Evolutionary conservation across 257 asterid species (phyloP).

Genomic region (Solanum stenotomum): DNA sequence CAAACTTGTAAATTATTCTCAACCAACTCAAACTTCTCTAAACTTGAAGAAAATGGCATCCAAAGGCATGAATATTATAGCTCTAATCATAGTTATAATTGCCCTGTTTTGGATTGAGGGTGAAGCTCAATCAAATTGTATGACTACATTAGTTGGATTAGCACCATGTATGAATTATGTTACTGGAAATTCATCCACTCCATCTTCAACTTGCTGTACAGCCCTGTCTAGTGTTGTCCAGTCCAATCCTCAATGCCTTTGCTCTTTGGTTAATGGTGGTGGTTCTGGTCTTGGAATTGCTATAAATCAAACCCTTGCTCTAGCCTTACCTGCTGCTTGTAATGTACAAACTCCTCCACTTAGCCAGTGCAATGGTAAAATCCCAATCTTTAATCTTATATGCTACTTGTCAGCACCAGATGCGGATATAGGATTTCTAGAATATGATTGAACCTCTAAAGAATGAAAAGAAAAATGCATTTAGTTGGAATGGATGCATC

Average conservation of each 20-base stretch:
- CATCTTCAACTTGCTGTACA: slow-evolving; percentile 40
- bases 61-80: background rate
- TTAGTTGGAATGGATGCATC: too few relatives aligned
- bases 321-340: slow-evolving; percentile 40
- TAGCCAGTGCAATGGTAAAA: slow-evolving; percentile 33
- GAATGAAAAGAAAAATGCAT: too few relatives aligned
- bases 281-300: slow-evolving; percentile 19
- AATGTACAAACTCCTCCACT: slow-evolving; percentile 36
- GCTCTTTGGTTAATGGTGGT: slow-evolving; percentile 23
- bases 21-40: background rate
- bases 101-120: slow-evolving; percentile 6
- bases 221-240: slow-evolving; percentile 28
- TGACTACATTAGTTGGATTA: slow-evolving; percentile 26
- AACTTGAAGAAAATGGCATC: slow-evolving; percentile 17
- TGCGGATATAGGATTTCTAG: too few relatives aligned
- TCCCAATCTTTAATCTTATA: background rate
- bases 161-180: slow-evolving; percentile 40
- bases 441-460: too few relatives aligned
- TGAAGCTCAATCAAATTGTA: slow-evolving; percentile 34
- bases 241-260: slow-evolving; percentile 43
- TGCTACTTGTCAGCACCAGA: background rate
- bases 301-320: slow-evolving; percentile 10
- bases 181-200: slow-evolving; percentile 34
- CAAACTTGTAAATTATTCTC: background rate
- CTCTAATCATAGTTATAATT: slow-evolving; percentile 2